Evolutionary conservation across 805 yeast genomes (phyloP).

Genomic region (Candida ipomoeae): DNA sequence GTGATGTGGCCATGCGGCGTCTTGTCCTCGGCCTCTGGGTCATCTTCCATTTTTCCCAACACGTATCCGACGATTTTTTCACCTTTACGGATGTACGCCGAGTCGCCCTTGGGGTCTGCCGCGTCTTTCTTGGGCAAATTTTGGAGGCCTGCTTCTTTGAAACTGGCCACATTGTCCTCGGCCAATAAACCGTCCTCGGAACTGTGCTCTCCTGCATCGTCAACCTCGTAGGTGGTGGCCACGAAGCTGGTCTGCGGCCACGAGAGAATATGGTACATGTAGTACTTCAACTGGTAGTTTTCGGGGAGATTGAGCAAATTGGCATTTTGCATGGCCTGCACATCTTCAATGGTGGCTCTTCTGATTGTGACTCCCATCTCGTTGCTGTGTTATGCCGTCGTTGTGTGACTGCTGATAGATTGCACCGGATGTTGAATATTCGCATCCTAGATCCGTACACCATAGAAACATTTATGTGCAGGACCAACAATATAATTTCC

Average conservation of each 20-base stretch:
- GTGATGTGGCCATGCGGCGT: conserved; percentile 93
- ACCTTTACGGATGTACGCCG: conserved; percentile 60
- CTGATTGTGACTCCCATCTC: conserved; percentile 82
- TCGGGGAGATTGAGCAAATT: conserved; percentile 90
- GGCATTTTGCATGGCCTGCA: conserved; percentile 95
- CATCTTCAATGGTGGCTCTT: conserved; percentile 78
- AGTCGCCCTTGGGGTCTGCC: conserved; percentile 50
- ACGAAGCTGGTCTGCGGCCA: conserved; percentile 99
- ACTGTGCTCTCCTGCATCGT: conserved; percentile 19
- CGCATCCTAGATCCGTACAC: not conserved
- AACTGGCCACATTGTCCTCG: not conserved
- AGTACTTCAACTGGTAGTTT: conserved; percentile 87
- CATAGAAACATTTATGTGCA: not conserved
- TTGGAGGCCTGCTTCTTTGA: not conserved
- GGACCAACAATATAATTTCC: too few species aligned
- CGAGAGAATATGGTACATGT: conserved; percentile 86
- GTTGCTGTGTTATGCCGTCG: not conserved
- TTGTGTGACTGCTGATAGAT: not conserved
- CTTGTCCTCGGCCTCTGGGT: conserved; percentile 68
- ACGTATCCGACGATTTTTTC: conserved; percentile 95
- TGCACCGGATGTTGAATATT: not conserved
- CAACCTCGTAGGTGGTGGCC: conserved; percentile 69
- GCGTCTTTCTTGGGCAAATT: not conserved
- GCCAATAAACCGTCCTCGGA: conserved; percentile 2
- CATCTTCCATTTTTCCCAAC: conserved; percentile 94